Evolutionary conservation across 129 eudicot species (phyloP), one percentile per base, ranked within the genome.

Genomic region (Rutidosis leptorrhynchoides): DNA sequence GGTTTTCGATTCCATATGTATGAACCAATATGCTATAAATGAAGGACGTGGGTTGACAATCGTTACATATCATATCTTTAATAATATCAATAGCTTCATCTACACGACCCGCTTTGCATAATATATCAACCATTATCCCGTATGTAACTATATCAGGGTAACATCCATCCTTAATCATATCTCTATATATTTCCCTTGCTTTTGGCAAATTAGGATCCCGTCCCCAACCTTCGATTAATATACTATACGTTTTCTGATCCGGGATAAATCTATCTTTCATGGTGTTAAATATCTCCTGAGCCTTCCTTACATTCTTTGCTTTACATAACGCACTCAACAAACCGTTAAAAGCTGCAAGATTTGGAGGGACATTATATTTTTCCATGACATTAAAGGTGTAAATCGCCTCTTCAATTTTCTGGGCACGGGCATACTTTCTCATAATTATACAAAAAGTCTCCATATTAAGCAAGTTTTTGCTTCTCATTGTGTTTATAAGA

Each of bases 161-260:
- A 53, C 93, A 84, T 30, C 87, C 85, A 20, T 74, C 85, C 20
- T 75, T 75, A 53, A 80, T 72, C 96, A 93, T 93, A 67, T 93
- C 83, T 52, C 78, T 64, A 35, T 75, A 93, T 52, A 84, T 66
- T 65, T 84, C 93, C 68, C 96, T 74, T 19, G 99, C 99, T 77
- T 82, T 89, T 3, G 96, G 96, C 58, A 93, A 78, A 82, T 89
- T 93, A 0, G 99, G 99, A 51, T 77, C 95, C 72, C 93, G 74
- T 62, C 96, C 99, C 96, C 99, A 93, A 11, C 96, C 99, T 28
- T 89, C 93, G 35, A 93, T 79, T 80, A 93, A 77, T 69, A 93
- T 93, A 77, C 96, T 89, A 65, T 85, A 93, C 14, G 92, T 89
- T 79, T 93, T 93, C 29, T 91, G 84, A 75, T 93, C 99, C 1